Evolutionary conservation across 768 basidiomycete genomes (phyloP).

Genomic region (Clavaria fumosa): DNA sequence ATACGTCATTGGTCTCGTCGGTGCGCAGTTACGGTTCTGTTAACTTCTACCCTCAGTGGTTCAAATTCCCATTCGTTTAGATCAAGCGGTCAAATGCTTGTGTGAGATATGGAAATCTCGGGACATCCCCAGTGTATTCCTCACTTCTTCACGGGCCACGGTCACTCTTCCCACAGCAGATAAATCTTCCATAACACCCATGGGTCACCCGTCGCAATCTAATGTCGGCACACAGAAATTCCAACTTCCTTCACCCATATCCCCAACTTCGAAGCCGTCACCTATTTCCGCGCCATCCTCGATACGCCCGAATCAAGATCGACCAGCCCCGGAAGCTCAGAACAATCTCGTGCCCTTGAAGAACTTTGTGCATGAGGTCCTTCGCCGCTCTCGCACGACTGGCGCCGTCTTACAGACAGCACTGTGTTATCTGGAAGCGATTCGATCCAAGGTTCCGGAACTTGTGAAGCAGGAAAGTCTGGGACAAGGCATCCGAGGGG

Average conservation of each 20-base stretch:
- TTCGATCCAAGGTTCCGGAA: constrained; percentile 56
- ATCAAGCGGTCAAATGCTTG: constrained; percentile 65
- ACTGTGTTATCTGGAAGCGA: constrained; percentile 73
- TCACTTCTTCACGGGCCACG: constrained; percentile 21
- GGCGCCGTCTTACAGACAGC: constrained; percentile 77
- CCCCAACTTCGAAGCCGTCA: constrained; percentile 17
- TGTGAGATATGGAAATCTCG: constrained; percentile 72
- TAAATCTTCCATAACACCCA: constrained; percentile 4
- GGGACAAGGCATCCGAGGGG: constrained; percentile 26
- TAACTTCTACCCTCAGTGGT: not conserved
- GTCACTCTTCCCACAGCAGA: constrained; percentile 4
- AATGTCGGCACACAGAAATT: constrained; percentile 25
- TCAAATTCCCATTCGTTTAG: constrained; percentile 20
- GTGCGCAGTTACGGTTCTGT: constrained; percentile 27
- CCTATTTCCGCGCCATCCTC: constrained; percentile 11
- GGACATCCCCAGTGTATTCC: constrained; percentile 49
- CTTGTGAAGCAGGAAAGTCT: constrained; percentile 36
- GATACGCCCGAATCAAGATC: constrained; percentile 3
- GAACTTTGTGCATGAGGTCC: constrained; percentile 76
- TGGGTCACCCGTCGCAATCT: constrained; percentile 1
- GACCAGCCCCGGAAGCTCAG: constrained; percentile 14
- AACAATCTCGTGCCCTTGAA: constrained; percentile 42
- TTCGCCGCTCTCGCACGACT: constrained; percentile 74
- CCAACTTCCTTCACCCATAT: constrained; percentile 32
- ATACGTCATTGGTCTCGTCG: constrained; percentile 53